Conservation (phyloP, 2,329 filamentous ascomycete species). For the Pseudogymnoascus sp. region DNA sequence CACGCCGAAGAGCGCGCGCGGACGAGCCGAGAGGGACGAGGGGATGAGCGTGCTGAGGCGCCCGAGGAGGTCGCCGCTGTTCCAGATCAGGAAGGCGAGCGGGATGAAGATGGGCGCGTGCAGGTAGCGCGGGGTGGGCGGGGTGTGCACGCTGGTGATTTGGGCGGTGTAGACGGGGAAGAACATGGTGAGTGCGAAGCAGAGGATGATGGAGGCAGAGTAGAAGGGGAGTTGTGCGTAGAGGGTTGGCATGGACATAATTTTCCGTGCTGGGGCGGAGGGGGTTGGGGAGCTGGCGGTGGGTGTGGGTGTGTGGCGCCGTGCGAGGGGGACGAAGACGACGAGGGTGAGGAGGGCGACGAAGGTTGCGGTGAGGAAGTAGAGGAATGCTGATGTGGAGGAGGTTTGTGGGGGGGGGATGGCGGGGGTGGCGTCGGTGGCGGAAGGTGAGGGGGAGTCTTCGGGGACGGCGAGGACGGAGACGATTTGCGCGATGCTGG, state of each 20-base stretch:
- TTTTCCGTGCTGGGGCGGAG: constrained; percentile 32
- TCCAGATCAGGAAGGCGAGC: constrained; percentile 88
- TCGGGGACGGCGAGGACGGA: constrained; percentile 62
- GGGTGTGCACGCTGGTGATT: constrained; percentile 42
- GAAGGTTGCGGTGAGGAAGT: constrained; percentile 79
- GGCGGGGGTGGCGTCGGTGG: constrained; percentile 14
- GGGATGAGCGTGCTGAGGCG: constrained; percentile 58
- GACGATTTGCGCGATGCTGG: constrained; percentile 76
- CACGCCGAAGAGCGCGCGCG: constrained; percentile 58
- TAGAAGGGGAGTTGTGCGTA: constrained; percentile 74
- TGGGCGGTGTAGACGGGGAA: constrained; percentile 85
- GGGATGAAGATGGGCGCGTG: constrained; percentile 77
- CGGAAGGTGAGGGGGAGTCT: constrained; percentile 18
- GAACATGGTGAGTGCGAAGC: constrained; percentile 82
- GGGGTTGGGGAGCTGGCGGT: constrained; percentile 36
- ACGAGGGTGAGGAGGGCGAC: constrained; percentile 64
- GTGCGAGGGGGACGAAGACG: constrained; percentile 66
- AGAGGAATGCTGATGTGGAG: constrained; percentile 71
- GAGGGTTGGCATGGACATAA: constrained; percentile 54
- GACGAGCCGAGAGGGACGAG: constrained; percentile 51
- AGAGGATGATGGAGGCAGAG: constrained; percentile 67
- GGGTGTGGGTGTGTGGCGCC: constrained; percentile 39
- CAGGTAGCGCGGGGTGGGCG: constrained; percentile 47
- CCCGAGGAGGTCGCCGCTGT: constrained; percentile 74
- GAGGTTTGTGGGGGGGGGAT: constrained; percentile 32